phyloP scores from a whole-genome alignment of 2,329 filamentous ascomycete genomes.

The Neocatenulostroma microsporum region DNA sequence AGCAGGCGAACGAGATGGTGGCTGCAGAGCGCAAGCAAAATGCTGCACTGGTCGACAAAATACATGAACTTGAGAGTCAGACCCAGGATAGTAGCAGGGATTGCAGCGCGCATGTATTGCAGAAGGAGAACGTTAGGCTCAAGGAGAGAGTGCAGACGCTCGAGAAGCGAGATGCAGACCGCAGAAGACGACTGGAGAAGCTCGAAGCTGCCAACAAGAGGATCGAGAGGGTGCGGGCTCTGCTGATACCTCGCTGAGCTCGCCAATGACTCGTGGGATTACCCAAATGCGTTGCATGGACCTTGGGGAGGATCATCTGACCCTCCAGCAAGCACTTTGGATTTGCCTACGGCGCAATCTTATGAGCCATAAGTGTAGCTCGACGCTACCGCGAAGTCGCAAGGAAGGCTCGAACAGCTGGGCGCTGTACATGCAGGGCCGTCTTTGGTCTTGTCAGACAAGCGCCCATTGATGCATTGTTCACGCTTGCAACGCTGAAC shows the following conservation, averaged over 20 bases:
- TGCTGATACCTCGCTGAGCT: slow-evolving; percentile 42
- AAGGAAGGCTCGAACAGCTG: not conserved
- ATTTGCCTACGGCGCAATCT: too few relatives aligned
- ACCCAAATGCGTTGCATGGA: too few relatives aligned
- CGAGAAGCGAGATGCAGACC: slow-evolving; percentile 57
- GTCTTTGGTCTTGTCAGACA: too few relatives aligned
- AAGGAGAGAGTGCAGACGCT: slow-evolving; percentile 63
- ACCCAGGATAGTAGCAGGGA: slow-evolving; percentile 47
- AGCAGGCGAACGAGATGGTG: slow-evolving; percentile 84
- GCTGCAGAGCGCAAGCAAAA: slow-evolving; percentile 64
- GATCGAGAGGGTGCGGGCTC: slow-evolving; percentile 60
- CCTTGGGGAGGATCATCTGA: too few relatives aligned
- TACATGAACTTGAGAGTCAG: slow-evolving; percentile 60
- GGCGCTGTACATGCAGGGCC: not conserved
- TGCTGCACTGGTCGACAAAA: slow-evolving; percentile 62
- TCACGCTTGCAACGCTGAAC: too few relatives aligned
- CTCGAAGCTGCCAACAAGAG: slow-evolving; percentile 63
- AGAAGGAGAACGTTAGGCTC: slow-evolving; percentile 60
- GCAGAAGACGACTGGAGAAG: slow-evolving; percentile 58
- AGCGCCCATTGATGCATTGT: too few relatives aligned
- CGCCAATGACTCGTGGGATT: too few relatives aligned
- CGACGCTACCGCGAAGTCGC: too few relatives aligned
- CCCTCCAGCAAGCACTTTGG: too few relatives aligned
- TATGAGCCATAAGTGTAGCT: too few relatives aligned
- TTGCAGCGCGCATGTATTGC: slow-evolving; percentile 49